These are phyloP conservation scores for Malania oleifera DNA, from an alignment of 164 flowering plant genomes.

Conservation along the genomic window DNA sequence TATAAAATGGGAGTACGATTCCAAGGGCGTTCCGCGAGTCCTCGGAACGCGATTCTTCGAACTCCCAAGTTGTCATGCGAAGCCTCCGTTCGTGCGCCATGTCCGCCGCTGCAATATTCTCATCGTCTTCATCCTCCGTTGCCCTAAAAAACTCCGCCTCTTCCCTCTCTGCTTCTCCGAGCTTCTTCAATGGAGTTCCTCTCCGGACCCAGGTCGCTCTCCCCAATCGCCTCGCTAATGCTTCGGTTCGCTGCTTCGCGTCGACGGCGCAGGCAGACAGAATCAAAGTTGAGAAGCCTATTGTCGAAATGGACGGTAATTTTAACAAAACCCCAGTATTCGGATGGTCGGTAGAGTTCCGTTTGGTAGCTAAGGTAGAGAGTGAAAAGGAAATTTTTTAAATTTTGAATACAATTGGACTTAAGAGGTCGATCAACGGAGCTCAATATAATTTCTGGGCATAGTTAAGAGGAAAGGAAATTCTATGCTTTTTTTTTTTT, in stretches of 20 bases:
- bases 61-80: neutral
- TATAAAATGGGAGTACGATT: too few relatives aligned
- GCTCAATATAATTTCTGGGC: too few relatives aligned
- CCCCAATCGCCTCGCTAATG: slow-evolving; percentile 20
- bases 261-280: slow-evolving; percentile 37
- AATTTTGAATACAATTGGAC: neutral
- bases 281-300: slow-evolving; percentile 67
- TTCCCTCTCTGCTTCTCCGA: slow-evolving; percentile 11
- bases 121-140: slow-evolving; percentile 15
- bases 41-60: neutral
- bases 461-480: too few relatives aligned
- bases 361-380: slow-evolving; percentile 4
- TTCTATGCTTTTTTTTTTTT: too few relatives aligned
- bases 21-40: neutral
- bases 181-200: slow-evolving; percentile 19
- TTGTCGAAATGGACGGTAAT: slow-evolving; percentile 93
- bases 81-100: slow-evolving; percentile 12
- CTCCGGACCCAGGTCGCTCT: slow-evolving; percentile 16
- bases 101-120: slow-evolving; percentile 21
- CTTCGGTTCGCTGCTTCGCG: slow-evolving; percentile 59
- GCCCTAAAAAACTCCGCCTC: slow-evolving; percentile 20
- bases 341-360: neutral
- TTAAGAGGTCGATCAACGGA: too few relatives aligned
- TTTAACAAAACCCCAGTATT: neutral
- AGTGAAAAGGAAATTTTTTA: neutral